Evolutionary conservation across 768 basidiomycete genomes (phyloP).

Genomic region (Pulveroboletus sp.): DNA sequence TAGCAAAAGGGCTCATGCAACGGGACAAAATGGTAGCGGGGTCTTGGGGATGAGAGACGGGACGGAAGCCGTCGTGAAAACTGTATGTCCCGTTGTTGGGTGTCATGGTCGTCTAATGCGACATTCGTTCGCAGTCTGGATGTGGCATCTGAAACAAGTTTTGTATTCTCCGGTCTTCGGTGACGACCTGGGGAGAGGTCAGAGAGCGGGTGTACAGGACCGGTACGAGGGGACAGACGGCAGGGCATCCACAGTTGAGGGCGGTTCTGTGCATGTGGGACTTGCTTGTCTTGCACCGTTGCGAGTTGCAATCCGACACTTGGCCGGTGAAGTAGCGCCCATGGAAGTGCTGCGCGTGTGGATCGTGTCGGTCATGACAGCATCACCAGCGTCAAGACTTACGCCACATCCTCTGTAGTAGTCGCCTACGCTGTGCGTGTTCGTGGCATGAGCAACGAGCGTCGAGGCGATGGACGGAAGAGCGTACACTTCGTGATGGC

Average conservation of each 20-base stretch:
- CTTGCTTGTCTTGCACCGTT: slow-evolving; percentile 32
- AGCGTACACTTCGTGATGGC: slow-evolving; percentile 35
- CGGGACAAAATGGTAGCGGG: slow-evolving; percentile 2
- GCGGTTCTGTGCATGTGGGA: slow-evolving; percentile 34
- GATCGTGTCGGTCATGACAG: slow-evolving; percentile 2
- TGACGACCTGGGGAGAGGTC: slow-evolving; percentile 25
- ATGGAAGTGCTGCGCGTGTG: slow-evolving; percentile 30
- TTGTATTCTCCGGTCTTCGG: slow-evolving; percentile 34
- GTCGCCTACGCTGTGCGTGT: slow-evolving; percentile 29
- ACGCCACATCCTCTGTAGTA: slow-evolving; percentile 36
- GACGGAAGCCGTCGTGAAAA: not conserved
- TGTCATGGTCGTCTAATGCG: slow-evolving; percentile 10
- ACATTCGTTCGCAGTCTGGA: slow-evolving; percentile 27
- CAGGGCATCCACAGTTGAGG: slow-evolving; percentile 28
- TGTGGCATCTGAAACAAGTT: slow-evolving; percentile 33
- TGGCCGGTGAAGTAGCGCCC: slow-evolving; percentile 35
- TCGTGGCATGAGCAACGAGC: slow-evolving; percentile 1
- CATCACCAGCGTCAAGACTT: slow-evolving; percentile 3
- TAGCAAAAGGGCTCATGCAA: slow-evolving; percentile 10
- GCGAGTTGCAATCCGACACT: slow-evolving; percentile 28
- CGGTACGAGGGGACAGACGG: slow-evolving; percentile 16
- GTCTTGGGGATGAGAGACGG: slow-evolving; percentile 15
- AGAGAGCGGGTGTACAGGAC: slow-evolving; percentile 13
- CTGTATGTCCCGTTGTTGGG: not conserved
- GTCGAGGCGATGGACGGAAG: not conserved